Base-by-base conservation (phyloP, 306 rosid species). In the Rosa multiflora region DNA sequence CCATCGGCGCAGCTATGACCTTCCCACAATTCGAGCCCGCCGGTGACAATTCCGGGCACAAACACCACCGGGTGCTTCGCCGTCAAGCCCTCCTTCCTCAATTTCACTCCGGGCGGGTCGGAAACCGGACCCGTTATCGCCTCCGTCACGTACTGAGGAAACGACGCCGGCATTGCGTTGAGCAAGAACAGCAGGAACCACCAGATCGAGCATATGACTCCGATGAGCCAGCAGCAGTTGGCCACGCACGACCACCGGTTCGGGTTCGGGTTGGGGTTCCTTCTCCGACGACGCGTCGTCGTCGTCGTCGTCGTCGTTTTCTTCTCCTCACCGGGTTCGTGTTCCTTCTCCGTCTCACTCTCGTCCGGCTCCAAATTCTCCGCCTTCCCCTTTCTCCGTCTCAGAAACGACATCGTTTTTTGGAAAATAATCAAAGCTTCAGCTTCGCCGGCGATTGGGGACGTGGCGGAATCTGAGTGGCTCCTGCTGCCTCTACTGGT, bases 21-120 rank as follows among this genome's bases (percentile, higher is more conserved):
- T 79, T 92, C 93, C 97, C 97, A 92, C 55, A 92, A 79, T 75
- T 92, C 97, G 43, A 92, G 83, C 14, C 97, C 97, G 2, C 90
- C 97, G 29, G 97, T 92, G 37, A 92, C 97, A 53, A 92, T 92
- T 7, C 97, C 97, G 13, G 97, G 97, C 64, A 92, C 97, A 18
- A 92, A 92, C 48, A 92, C 91, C 78, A 92, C 97, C 15, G 97
- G 97, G 59, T 92, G 97, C 52, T 84, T 88, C 78, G 66, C 94
- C 75, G 67, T 67, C 83, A 92, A 76, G 4, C 97, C 97, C 72
- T 90, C 97, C 85, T 92, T 92, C 86, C 82, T 76, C 87, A 92
- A 77, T 49, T 90, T 92, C 53, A 90, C 86, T 11, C 97, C 97
- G 5, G 97, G 97, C 35, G 97, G 97, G 73, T 92, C 97, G 69